A percentile compares a stretch with the other conserved stretches of the same genome.
Evolutionary conservation across 192 early-diverging fungal species (phyloP).

Genomic region (Entophlyctis luteolus): DNA sequence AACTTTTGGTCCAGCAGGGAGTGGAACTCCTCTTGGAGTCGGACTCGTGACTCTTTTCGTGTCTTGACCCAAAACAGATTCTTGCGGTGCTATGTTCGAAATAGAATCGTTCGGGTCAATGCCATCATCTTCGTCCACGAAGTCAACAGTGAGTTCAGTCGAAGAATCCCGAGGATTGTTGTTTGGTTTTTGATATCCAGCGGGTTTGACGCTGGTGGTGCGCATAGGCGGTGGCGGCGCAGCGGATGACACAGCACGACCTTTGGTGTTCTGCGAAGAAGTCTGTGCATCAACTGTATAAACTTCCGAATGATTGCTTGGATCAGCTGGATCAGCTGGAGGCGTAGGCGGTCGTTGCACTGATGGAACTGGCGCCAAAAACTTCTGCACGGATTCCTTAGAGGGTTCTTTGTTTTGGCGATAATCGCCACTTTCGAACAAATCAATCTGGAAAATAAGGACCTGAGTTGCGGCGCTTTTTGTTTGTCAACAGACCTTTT

Average conservation of each 20-base stretch:
- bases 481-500: too few relatives aligned
- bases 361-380: not conserved
- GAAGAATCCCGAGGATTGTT: too few relatives aligned
- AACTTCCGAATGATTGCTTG: too few relatives aligned
- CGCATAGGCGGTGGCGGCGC: too few relatives aligned
- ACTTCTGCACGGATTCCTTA: slow-evolving; percentile 4
- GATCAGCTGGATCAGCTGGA: not conserved
- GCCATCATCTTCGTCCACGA: not conserved
- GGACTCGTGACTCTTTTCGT: not conserved
- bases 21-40: not conserved
- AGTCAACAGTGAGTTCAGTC: not conserved
- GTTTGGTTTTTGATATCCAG: too few relatives aligned
- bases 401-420: not conserved
- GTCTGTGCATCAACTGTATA: too few relatives aligned
- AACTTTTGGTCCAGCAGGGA: too few relatives aligned
- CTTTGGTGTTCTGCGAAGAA: too few relatives aligned
- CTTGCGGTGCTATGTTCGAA: slow-evolving; percentile 24
- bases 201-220: too few relatives aligned
- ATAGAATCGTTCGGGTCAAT: slow-evolving; percentile 26
- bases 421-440: slow-evolving; percentile 16
- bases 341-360: not conserved
- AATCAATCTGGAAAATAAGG: slow-evolving; percentile 1
- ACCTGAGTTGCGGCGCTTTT: too few relatives aligned
- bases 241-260: not conserved
- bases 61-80: not conserved